Percentiles rank a stretch among this genome's conserved stretches.
Conservation (phyloP, 495 filamentous ascomycete genomes). For the Sphaerosporella brunnea region DNA sequence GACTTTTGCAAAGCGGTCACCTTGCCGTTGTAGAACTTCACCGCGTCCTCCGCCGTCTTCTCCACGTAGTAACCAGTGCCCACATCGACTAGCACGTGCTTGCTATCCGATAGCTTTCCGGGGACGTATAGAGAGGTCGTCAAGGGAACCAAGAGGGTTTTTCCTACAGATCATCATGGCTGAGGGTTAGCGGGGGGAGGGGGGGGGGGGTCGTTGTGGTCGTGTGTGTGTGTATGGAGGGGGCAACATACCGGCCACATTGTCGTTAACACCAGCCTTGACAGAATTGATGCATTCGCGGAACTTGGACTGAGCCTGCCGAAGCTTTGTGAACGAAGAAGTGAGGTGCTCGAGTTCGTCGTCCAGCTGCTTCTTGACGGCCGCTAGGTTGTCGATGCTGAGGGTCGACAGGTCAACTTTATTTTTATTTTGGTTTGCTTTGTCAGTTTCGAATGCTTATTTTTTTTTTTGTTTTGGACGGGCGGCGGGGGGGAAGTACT, state of each 20-base stretch:
- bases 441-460: too few relatives aligned
- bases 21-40: constrained; percentile 70
- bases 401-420: constrained; percentile 48
- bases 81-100: constrained; percentile 81
- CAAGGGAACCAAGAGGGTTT: constrained; percentile 68
- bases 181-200: constrained; percentile 4
- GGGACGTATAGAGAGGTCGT: constrained; percentile 89
- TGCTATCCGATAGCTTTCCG: constrained; percentile 55
- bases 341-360: constrained; percentile 88
- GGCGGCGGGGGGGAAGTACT: not conserved
- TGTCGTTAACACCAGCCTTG: constrained; percentile 36
- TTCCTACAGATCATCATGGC: constrained; percentile 27
- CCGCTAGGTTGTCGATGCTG: constrained; percentile 29
- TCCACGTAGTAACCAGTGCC: constrained; percentile 95
- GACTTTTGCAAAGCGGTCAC: constrained; percentile 61
- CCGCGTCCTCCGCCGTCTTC: constrained; percentile 65
- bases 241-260: constrained; percentile 3
- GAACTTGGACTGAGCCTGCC: constrained; percentile 78
- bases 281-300: constrained; percentile 67
- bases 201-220: constrained; percentile 3
- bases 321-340: constrained; percentile 69
- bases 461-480: not conserved
- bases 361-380: constrained; percentile 85
- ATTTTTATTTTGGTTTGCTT: too few relatives aligned
- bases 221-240: too few relatives aligned